A percentile compares a stretch with the other conserved stretches of the same genome.
These are phyloP conservation scores for Boletus edulis DNA, from an alignment of 768 basidiomycete genomes.

Conservation along the genomic window DNA sequence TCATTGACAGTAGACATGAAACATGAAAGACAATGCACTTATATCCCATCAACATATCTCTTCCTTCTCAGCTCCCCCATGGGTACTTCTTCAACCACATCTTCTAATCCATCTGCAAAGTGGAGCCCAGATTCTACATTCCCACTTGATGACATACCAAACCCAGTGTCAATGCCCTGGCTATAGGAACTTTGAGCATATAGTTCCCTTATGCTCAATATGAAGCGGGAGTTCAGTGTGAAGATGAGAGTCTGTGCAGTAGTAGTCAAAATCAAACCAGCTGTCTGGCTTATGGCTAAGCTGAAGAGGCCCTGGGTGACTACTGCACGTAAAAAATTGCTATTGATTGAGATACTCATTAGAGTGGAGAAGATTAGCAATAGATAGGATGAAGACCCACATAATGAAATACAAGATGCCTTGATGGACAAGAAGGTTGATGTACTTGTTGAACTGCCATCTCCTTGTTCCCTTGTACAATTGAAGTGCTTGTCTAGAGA, in stretches of 20 bases:
- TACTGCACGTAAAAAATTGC: not conserved
- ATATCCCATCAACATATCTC: not conserved
- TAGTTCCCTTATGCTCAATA: not conserved
- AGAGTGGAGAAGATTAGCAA: no score
- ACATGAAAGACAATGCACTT: not conserved
- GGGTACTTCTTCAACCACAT: not conserved
- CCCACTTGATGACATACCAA: not conserved
- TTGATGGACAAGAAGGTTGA: constrained; percentile 4
- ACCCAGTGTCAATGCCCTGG: not conserved
- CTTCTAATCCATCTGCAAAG: not conserved
- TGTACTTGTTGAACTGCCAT: constrained; percentile 10
- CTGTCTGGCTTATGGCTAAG: not conserved
- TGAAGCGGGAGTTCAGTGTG: not conserved
- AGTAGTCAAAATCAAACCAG: not conserved
- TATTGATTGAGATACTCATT: not conserved
- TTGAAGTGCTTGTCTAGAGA: not conserved
- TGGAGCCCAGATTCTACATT: not conserved
- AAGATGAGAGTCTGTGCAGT: not conserved
- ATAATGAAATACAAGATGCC: constrained; percentile 8
- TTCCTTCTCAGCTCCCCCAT: not conserved
- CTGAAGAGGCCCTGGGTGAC: not conserved
- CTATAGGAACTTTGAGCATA: not conserved
- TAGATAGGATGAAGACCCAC: not conserved
- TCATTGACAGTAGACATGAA: no score
- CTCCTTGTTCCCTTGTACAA: not conserved